Evolutionary conservation across 2,329 filamentous ascomycete species (phyloP), one percentile per base, ranked within the genome.

Genomic region (Fusarium setosum): DNA sequence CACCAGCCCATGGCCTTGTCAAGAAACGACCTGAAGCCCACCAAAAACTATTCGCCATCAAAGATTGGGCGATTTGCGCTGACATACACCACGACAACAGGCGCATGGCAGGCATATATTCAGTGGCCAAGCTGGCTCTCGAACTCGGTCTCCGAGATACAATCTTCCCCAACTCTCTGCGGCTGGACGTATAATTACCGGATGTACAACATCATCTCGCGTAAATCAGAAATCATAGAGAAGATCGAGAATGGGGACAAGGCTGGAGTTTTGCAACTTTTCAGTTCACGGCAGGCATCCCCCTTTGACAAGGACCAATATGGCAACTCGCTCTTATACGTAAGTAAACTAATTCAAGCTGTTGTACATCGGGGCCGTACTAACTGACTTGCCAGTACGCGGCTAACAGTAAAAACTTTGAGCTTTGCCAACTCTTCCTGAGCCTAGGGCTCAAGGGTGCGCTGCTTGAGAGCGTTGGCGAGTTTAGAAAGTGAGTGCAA

Each of bases 51-150:
- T 7, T 20, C 21, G 8, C 20, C 62, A 3, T 68, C 70, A 1
- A 59, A 49, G n/a, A 10, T 55, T 0, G 65, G 68, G 0, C 59
- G 64, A 1, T 69, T 71, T 3, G 60, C 17, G 0, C 29, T 69
- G 11, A 17, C 54, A 7, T 63, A 61, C 1, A 35, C 55, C 0
- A 60, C 52, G 2, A 11, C 15, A 1, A 66, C 59, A 1, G 65
- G 67, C 1, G 69, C 58, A 0, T 74, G 72, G 72, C 58, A 69
- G 5, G 71, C 61, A 1, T 61, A 63, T 15, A 9, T 74, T 0
- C 68, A 73, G 50, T 32, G 58, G 8, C 72, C 73, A 1, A 66
- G 34, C n/a, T 74, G 73, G 73, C 9, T 72, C 4, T 72, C 72
- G 1, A 32, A 55, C 0, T 61, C 57, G 0, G 59, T 70, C 0